These are phyloP conservation scores for Calonectria pauciramosa DNA, from an alignment of 2,329 filamentous ascomycete species.

Conservation along the genomic window DNA sequence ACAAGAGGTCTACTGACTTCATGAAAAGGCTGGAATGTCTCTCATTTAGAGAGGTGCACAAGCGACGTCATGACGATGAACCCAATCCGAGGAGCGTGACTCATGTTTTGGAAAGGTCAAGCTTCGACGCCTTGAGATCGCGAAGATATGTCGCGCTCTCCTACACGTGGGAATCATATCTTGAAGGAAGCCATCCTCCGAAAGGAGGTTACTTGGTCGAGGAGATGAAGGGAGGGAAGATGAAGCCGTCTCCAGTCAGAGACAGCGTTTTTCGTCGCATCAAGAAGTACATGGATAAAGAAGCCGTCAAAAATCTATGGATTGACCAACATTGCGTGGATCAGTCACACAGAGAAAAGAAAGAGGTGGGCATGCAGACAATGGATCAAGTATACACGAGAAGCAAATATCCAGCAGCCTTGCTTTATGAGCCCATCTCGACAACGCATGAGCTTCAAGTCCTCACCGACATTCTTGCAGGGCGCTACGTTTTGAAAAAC, in stretches of 20 bases:
- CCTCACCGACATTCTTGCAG: background rate
- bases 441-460: background rate
- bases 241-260: slow-evolving; percentile 9
- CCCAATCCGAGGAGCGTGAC: background rate
- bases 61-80: background rate
- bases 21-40: background rate
- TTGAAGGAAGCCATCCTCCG: background rate
- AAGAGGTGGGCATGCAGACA: background rate
- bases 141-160: background rate
- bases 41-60: background rate
- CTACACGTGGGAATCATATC: background rate
- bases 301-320: background rate
- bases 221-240: background rate
- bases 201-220: background rate
- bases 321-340: slow-evolving; percentile 7
- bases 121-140: background rate
- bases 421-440: background rate
- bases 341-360: background rate
- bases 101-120: background rate
- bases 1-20: background rate
- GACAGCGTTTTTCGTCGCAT: slow-evolving; percentile 12
- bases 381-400: slow-evolving; percentile 8
- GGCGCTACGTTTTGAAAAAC: background rate
- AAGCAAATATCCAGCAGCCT: background rate
- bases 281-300: slow-evolving; percentile 9